Evolutionary conservation across 2,329 filamentous ascomycete genomes (phyloP), one percentile per base, ranked within the genome.

Genomic region (Hypomyces rosellus): DNA sequence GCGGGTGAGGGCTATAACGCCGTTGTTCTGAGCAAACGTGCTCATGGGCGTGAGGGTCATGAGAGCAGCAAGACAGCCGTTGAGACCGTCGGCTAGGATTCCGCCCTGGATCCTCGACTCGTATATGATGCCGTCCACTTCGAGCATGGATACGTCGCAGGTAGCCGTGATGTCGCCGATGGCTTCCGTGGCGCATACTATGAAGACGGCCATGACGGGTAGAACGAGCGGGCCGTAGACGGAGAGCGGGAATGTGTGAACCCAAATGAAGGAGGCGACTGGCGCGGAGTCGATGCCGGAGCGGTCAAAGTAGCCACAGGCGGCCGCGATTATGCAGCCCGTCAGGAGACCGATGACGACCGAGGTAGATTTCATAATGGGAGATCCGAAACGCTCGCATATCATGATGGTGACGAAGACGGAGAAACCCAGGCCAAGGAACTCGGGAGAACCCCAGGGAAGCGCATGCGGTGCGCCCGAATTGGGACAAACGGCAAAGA

Each of bases 11-110:
- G 88, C 85, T 54, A 93, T 91, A 46, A 92, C 86, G 34, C 88
- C 88, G 64, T 92, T 91, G 71, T 92, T 92, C 65, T 91, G 87
- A 0, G 88, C 88, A 58, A 91, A 91, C 1, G 84, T 86, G 1
- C 82, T 84, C 80, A 91, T 88, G 30, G 88, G 87, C 0, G 86
- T 88, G 57, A 89, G 87, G 44, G 88, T 92, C 71, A 84, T 86
- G 33, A 93, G 77, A 1, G 83, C 86, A 14, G 87, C 86, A 14
- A 92, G 71, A 55, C 89, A 71, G 34, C 88, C 86, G 60, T 88
- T 89, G 46, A 90, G 58, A 1, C 88, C 88, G 58, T 93, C 89
- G 0, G 87, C 86, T 3, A 93, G 67, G 14, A 92, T 80, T 34
- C 88, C 88, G 12, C 88, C 88, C 66, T 91, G 87, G 59, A 92